Evolutionary conservation across 1,284 basidiomycete genomes (phyloP).

Genomic region (Melampsora larici-populina): DNA sequence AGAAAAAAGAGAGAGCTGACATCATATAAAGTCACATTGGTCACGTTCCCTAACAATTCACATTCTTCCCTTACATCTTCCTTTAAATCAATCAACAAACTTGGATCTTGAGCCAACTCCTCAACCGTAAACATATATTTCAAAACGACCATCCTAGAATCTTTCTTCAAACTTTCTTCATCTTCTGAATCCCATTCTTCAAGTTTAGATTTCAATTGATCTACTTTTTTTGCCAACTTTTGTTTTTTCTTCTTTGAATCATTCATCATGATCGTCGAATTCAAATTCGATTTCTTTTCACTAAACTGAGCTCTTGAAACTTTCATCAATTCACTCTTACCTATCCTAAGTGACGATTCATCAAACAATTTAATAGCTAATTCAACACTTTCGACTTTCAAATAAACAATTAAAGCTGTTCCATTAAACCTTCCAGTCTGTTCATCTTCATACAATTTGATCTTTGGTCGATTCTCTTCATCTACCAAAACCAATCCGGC

Average conservation of each 20-base stretch:
- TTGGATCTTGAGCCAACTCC: constrained; percentile 81
- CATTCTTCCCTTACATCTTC: constrained; percentile 96
- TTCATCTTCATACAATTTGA: constrained; percentile 89
- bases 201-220: constrained; percentile 78
- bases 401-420: constrained; percentile 92
- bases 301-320: constrained; percentile 81
- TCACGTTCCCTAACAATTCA: constrained; percentile 84
- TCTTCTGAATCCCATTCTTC: constrained; percentile 83
- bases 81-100: constrained; percentile 84
- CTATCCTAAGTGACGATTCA: constrained; percentile 85
- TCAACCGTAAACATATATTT: constrained; percentile 90
- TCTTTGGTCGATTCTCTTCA: constrained; percentile 75
- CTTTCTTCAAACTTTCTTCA: constrained; percentile 45
- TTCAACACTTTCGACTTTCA: constrained; percentile 90
- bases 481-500: constrained; percentile 91
- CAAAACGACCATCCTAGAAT: constrained; percentile 75
- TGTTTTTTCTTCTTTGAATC: constrained; percentile 58
- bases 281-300: constrained; percentile 39
- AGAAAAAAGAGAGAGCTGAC: constrained; percentile 58
- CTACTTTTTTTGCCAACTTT: constrained; percentile 48
- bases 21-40: constrained; percentile 93
- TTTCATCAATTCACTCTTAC: constrained; percentile 68
- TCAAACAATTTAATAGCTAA: constrained; percentile 83
- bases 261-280: neutral
- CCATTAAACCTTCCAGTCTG: constrained; percentile 82